phyloP scores from a whole-genome alignment of 352 stramenopile species.

The Phytophthora fragariae region DNA sequence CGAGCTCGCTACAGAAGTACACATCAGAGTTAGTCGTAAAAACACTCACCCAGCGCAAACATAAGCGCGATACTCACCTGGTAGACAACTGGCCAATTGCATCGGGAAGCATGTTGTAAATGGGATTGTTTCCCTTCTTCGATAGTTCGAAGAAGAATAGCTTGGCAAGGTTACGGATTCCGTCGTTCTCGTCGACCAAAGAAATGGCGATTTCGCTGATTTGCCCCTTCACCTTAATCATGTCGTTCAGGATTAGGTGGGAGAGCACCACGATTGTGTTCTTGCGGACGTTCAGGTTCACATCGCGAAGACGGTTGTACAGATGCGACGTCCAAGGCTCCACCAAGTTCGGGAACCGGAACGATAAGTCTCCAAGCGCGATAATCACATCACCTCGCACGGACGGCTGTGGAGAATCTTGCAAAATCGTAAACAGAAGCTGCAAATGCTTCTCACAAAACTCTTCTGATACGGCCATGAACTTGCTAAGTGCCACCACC shows the following conservation, averaged over 20 bases:
- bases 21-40: background rate
- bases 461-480: slow-evolving; percentile 96
- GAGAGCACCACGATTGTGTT: slow-evolving; percentile 98
- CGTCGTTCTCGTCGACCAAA: slow-evolving; percentile 93
- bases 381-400: slow-evolving; percentile 97
- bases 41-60: background rate
- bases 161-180: slow-evolving; percentile 94
- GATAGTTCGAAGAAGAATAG: slow-evolving; percentile 98
- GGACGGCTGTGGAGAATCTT: slow-evolving; percentile 66
- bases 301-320: slow-evolving; percentile 95
- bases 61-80: slow-evolving; percentile 43
- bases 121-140: slow-evolving; percentile 96
- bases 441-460: slow-evolving; percentile 97
- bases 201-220: slow-evolving; percentile 96
- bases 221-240: slow-evolving; percentile 99
- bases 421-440: slow-evolving; percentile 94
- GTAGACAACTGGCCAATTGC: slow-evolving; percentile 94
- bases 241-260: slow-evolving; percentile 99
- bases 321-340: slow-evolving; percentile 98
- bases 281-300: slow-evolving; percentile 91
- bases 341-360: slow-evolving; percentile 98
- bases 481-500: slow-evolving; percentile 97
- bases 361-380: slow-evolving; percentile 96
- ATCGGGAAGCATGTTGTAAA: slow-evolving; percentile 99
- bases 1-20: slow-evolving; percentile 53